Conservation (phyloP, 1,284 basidiomycete species). For the Hymenochaete sp. region DNA sequence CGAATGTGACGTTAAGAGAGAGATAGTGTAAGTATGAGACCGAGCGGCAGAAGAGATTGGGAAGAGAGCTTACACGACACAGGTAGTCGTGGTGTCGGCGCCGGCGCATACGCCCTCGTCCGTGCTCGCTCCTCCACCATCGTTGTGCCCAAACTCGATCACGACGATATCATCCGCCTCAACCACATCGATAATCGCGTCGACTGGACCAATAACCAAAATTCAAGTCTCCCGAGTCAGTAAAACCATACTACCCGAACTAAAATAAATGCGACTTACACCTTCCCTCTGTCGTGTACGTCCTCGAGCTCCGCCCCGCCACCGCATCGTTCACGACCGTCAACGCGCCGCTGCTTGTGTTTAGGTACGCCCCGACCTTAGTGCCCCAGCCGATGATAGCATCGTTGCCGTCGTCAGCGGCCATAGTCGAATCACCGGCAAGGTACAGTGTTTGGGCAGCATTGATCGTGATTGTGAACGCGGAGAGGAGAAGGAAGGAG, state of each 20-base stretch:
- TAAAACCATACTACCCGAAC: not conserved
- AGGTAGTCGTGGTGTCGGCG: slow-evolving; percentile 27
- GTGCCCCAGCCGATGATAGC: slow-evolving; percentile 37
- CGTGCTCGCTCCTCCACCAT: slow-evolving; percentile 27
- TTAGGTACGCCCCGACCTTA: slow-evolving; percentile 34
- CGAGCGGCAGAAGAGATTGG: not conserved
- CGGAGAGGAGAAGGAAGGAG: not conserved
- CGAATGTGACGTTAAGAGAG: slow-evolving; percentile 2
- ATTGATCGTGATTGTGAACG: not conserved
- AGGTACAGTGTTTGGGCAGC: slow-evolving; percentile 30
- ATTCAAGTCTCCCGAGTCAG: slow-evolving; percentile 26
- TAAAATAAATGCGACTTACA: slow-evolving; percentile 16
- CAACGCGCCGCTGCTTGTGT: no score
- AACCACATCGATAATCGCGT: slow-evolving; percentile 13
- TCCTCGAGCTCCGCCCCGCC: slow-evolving; percentile 38
- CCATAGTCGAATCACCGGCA: slow-evolving; percentile 40
- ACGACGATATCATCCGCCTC: slow-evolving; percentile 33
- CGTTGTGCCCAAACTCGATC: slow-evolving; percentile 40
- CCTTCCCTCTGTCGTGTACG: slow-evolving; percentile 38
- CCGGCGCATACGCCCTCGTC: slow-evolving; percentile 22
- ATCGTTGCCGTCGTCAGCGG: slow-evolving; percentile 21
- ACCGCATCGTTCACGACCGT: slow-evolving; percentile 38
- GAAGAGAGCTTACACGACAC: slow-evolving; percentile 6
- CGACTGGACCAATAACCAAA: not conserved
- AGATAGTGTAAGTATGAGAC: not conserved